These are phyloP conservation scores for Myxozyma udenii DNA, from an alignment of 805 yeast species.

Conservation along the genomic window DNA sequence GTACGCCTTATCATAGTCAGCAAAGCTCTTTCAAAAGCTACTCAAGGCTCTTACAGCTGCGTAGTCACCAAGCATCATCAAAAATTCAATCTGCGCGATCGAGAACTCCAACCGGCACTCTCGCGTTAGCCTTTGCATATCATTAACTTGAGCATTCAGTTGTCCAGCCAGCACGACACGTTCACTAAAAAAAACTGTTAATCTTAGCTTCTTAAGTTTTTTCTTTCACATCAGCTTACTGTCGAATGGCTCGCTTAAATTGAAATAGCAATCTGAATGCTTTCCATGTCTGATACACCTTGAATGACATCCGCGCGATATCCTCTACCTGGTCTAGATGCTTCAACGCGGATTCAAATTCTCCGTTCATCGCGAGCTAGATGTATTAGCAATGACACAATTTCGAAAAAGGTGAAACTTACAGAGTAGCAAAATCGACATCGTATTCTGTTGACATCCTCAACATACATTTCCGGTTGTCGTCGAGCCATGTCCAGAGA, in stretches of 20 bases:
- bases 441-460: constrained; percentile 7
- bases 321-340: background rate
- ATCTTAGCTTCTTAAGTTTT: background rate
- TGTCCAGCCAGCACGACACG: constrained; percentile 1
- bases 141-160: background rate
- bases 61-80: constrained; percentile 2
- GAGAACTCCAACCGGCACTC: constrained; percentile 11
- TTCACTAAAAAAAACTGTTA: background rate
- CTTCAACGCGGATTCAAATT: constrained; percentile 3
- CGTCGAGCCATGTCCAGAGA: constrained; percentile 2
- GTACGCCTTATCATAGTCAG: background rate
- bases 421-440: constrained; percentile 11
- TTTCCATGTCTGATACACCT: constrained; percentile 10
- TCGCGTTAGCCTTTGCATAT: background rate
- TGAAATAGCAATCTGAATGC: constrained; percentile 5
- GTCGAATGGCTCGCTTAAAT: constrained; percentile 11
- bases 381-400: background rate
- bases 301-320: constrained; percentile 3
- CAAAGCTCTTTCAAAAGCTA: background rate
- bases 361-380: constrained; percentile 6
- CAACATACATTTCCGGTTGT: background rate
- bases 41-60: background rate
- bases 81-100: constrained; percentile 8
- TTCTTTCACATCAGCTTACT: constrained; percentile 1
- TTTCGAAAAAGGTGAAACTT: background rate